Evolutionary conservation across 2,329 filamentous ascomycete genomes (phyloP), one percentile per base, ranked within the genome.

Genomic region (Colletotrichum tabaci): DNA sequence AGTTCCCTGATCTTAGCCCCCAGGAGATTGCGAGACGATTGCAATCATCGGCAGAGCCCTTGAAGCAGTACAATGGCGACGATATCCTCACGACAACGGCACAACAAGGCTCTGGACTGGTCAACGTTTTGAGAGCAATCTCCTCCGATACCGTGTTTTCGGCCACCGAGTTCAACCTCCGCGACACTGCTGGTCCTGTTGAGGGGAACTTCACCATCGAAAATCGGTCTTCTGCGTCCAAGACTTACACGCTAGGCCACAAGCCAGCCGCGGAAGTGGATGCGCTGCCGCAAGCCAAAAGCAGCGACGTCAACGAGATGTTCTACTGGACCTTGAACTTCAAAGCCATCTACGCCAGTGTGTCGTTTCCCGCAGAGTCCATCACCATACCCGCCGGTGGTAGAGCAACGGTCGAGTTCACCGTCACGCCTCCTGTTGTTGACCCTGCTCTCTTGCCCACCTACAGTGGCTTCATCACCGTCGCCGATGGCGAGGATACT

Each of bases 261-360:
- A 56, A 56, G 62, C 61, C 61, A 12, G 67, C 67, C 15, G 61
- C 62, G 5, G 47, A 70, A 12, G 56, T 67, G 26, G 23, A 70
- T 38, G 63, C 35, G 35, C 47, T 66, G 26, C 67, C 67, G 23
- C 21, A 61, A 10, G 63, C 21, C 47, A 66, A 61, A 21, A 52
- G 40, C 21, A 15, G 13, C 5, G 57, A 66, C 18, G 49, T 55
- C 30, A 57, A 66, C 42, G 62, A 61, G 8, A 70, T 66, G 67
- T 70, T 70, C 62, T 70, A 70, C 62, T 70, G 62, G 67, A 7
- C 23, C 7, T 63, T n/a, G 18, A 70, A 70, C 23, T 66, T 49
- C 42, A 67, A 50, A 15, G 26, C 55, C 16, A 16, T 55, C 12
- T 70, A 70, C 35, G 62, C 67, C 38, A 40, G 55, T 16, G 40